Percentiles rank a stretch among this genome's conserved stretches.
These are phyloP conservation scores for Laetiporus sulphureus DNA, from an alignment of 1,284 basidiomycete species.

Conservation along the genomic window DNA sequence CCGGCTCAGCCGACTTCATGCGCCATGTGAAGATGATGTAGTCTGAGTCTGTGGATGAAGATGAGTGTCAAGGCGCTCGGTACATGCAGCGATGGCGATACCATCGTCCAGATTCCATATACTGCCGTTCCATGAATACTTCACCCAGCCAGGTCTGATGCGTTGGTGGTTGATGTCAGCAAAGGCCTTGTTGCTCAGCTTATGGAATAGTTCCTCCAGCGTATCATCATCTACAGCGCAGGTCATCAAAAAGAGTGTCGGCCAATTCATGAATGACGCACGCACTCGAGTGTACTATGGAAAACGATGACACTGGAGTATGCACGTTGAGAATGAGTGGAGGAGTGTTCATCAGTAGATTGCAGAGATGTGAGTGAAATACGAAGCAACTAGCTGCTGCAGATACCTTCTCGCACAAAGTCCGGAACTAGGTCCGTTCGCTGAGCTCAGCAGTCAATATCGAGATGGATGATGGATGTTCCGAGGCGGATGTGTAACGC, in stretches of 20 bases:
- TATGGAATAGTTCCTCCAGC: conserved; percentile 55
- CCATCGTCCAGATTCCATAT: conserved; percentile 80
- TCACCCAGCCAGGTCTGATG: conserved; percentile 71
- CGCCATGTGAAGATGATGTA: conserved; percentile 77
- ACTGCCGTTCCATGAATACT: conserved; percentile 68
- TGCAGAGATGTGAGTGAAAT: conserved; percentile 6
- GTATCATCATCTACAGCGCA: conserved; percentile 55
- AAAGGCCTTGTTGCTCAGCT: conserved; percentile 57
- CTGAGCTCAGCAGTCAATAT: too few species aligned
- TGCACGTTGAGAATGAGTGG: conserved; percentile 59
- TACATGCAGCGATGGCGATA: conserved; percentile 21
- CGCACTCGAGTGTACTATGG: conserved; percentile 63
- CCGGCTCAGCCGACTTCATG: conserved; percentile 33
- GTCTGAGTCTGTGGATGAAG: conserved; percentile 54
- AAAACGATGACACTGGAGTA: conserved; percentile 66
- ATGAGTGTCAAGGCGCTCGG: not conserved
- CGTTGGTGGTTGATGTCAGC: conserved; percentile 48
- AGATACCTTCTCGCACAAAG: not conserved
- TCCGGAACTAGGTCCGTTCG: too few species aligned
- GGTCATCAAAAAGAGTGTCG: not conserved
- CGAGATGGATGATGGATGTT: too few species aligned
- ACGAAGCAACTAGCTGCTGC: not conserved
- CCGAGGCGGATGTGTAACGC: too few species aligned
- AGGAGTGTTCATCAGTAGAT: conserved; percentile 13
- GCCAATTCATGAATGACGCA: not conserved